Percentiles rank a stretch among this genome's conserved stretches.
Evolutionary conservation across 23 red algal genomes (phyloP).

Genomic region (Gracilaria caudata): DNA sequence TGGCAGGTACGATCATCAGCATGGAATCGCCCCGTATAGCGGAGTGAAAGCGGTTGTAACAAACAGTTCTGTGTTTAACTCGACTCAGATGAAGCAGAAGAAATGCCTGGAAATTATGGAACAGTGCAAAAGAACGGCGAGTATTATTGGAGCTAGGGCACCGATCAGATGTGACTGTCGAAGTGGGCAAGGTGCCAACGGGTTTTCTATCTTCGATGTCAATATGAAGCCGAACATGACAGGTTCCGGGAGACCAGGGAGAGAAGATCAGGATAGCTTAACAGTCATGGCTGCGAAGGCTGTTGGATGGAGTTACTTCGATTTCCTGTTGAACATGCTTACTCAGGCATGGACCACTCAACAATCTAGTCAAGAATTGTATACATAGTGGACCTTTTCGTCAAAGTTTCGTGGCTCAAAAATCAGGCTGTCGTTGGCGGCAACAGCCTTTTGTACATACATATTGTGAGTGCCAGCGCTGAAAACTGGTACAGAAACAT

Average conservation of each 20-base stretch:
- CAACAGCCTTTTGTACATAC: too few species aligned
- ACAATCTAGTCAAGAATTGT: too few species aligned
- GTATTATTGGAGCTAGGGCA: not conserved
- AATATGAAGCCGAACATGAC: conserved; percentile 21
- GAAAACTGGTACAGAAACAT: conserved; percentile 3
- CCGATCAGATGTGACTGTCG: conserved; percentile 1
- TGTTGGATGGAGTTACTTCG: conserved; percentile 2
- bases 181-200: not conserved
- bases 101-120: too few species aligned
- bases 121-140: not conserved
- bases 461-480: not conserved
- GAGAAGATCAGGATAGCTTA: conserved; percentile 27
- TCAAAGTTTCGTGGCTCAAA: too few species aligned
- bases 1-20: not conserved
- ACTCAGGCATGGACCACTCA: conserved; percentile 7
- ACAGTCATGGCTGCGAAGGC: conserved; percentile 4
- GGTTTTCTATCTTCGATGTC: conserved; percentile 24
- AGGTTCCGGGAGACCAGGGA: conserved; percentile 12
- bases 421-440: too few species aligned
- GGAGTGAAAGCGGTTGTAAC: conserved; percentile 5
- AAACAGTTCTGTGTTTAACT: conserved; percentile 5
- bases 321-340: conserved; percentile 17
- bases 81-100: not conserved
- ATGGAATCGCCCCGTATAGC: conserved; percentile 26
- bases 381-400: too few species aligned